Evolutionary conservation across 371 early-diverging fungal species (phyloP), one percentile per base, ranked within the genome.

Genomic region (Mucor circinelloides): DNA sequence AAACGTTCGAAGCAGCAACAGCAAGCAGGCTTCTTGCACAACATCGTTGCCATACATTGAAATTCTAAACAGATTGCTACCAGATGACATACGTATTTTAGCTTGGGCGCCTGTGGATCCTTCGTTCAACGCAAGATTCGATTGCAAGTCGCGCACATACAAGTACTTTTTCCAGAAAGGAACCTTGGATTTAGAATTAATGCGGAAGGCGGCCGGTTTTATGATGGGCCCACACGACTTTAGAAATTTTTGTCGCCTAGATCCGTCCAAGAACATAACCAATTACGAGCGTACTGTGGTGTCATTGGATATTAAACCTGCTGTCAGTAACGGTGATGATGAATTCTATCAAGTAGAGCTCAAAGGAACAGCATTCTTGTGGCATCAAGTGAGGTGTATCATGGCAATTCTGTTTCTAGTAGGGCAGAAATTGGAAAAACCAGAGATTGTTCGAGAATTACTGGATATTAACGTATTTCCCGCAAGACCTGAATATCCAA

Each of bases 311-410:
- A 91, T 97, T 38, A 75, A 79, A 1, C 85, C 85, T 1, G 40
- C 17, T 13, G 1, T 2, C 17, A 40, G 40, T 17, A 17, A 17
- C 40, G 5, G n/a, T n/a, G n/a, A n/a, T 10, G 64, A 74, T 2
- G 83, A 85, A n/a, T 87, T 90, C 72, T 93, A 88, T 68, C 84
- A 89, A 66, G 76, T 94, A 42, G 84, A 87, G 50, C 74, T 95
- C 25, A 80, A 82, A 19, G 97, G 97, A 19, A 89, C 90, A 0
- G 97, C 97, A 15, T 98, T 98, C 64, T 77, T 98, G 44, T 98
- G 96, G 97, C 98, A 98, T 82, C 98, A 97, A 78, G 97, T 99
- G 34, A 91, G 99, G 42, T 97, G 94, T 76, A 96, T 98, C 88
- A 94, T 96, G 91, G 90, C 95, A 0, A 79, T 97, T 9, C 72